Percentiles rank a stretch among this genome's conserved stretches.
phyloP scores from a whole-genome alignment of 1,284 basidiomycete genomes.

The Moesziomyces globuligerus region DNA sequence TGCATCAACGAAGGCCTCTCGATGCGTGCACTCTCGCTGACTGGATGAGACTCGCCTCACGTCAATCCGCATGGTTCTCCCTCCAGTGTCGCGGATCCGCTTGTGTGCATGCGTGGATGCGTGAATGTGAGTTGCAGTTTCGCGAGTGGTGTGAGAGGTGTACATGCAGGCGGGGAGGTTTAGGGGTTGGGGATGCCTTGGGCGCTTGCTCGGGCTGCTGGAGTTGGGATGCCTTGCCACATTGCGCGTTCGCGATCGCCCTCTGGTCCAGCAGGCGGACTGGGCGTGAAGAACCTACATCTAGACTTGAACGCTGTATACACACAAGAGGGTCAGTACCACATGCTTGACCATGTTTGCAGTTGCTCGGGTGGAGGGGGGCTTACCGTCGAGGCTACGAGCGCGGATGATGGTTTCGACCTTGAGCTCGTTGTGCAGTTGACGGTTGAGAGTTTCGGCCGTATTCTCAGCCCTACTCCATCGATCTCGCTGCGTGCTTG shows the following conservation, averaged over 20 bases:
- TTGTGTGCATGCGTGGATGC: not conserved
- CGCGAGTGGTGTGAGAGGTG: not conserved
- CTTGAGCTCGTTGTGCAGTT: conserved; percentile 60
- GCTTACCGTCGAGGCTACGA: conserved; percentile 56
- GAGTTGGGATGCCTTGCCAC: conserved; percentile 45
- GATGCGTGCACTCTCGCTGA: not conserved
- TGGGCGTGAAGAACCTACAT: conserved; percentile 50
- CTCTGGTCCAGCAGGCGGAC: conserved; percentile 11
- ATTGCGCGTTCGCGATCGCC: conserved; percentile 50
- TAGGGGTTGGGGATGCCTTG: conserved; percentile 7
- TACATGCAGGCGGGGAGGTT: not conserved
- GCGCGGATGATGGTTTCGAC: conserved; percentile 58
- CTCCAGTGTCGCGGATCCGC: too few relatives aligned
- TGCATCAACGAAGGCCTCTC: conserved; percentile 28
- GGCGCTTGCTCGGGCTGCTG: conserved; percentile 17
- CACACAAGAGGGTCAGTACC: too few relatives aligned
- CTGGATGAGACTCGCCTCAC: too few relatives aligned
- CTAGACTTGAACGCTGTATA: conserved; percentile 59
- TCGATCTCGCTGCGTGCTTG: not conserved
- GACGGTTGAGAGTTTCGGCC: conserved; percentile 30
- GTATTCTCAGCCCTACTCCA: conserved; percentile 33
- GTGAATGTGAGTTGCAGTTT: not conserved
- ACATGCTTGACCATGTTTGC: too few relatives aligned
- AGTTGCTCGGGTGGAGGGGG: too few relatives aligned
- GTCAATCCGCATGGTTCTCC: too few relatives aligned